phyloP scores from a whole-genome alignment of 2,329 filamentous ascomycete genomes.

The Huntiella decipiens region DNA sequence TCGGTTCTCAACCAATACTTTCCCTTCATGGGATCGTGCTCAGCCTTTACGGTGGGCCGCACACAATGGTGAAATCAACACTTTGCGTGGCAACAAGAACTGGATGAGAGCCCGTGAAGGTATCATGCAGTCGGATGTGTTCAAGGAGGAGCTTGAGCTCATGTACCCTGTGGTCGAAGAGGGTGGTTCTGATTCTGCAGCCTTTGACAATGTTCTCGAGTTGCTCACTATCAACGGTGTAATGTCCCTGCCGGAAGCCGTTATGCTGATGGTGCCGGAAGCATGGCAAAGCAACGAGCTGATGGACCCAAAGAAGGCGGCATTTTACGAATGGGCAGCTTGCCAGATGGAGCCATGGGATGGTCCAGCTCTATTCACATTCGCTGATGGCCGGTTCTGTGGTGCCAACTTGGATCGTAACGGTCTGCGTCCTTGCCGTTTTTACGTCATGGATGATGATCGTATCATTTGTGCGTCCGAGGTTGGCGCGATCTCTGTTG shows the following conservation, averaged over 20 bases:
- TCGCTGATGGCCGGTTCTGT: constrained; percentile 89
- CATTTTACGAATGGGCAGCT: constrained; percentile 96
- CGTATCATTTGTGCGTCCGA: constrained; percentile 94
- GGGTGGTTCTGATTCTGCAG: constrained; percentile 87
- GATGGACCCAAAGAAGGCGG: constrained; percentile 89
- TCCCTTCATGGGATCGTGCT: constrained; percentile 94
- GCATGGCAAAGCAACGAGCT: constrained; percentile 87
- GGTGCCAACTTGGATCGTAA: constrained; percentile 95
- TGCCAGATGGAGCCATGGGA: constrained; percentile 99
- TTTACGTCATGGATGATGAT: constrained; percentile 92
- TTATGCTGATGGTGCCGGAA: constrained; percentile 98
- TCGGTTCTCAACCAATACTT: constrained; percentile 95
- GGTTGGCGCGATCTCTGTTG: constrained; percentile 80
- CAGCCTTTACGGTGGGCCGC: constrained; percentile 92
- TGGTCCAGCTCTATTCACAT: constrained; percentile 88
- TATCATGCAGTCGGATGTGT: constrained; percentile 80
- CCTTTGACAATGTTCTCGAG: constrained; percentile 93
- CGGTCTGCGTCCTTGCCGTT: constrained; percentile 83
- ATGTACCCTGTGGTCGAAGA: constrained; percentile 94
- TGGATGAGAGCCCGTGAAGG: constrained; percentile 98
- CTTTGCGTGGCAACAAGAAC: constrained; percentile 93
- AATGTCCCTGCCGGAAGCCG: constrained; percentile 80
- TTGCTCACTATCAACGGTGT: constrained; percentile 89
- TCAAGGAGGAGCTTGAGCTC: constrained; percentile 75
- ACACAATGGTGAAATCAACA: constrained; percentile 98